phyloP scores from a whole-genome alignment of 2,329 filamentous ascomycete species.

The Orbilia ellipsospora region DNA sequence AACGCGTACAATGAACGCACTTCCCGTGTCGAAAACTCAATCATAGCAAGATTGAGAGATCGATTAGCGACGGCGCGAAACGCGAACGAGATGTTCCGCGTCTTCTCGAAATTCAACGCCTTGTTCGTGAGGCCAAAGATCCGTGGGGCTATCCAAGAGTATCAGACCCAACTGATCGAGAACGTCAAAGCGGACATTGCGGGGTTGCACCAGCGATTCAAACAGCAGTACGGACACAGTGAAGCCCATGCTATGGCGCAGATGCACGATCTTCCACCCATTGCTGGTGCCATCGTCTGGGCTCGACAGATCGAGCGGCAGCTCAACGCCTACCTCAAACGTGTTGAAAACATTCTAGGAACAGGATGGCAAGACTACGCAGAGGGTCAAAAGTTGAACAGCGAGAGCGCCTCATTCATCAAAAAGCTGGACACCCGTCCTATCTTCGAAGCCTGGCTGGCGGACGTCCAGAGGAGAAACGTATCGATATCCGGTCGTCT shows the following conservation, averaged over 20 bases:
- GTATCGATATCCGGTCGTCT: conserved; percentile 91
- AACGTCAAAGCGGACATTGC: conserved; percentile 97
- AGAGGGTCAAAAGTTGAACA: conserved; percentile 92
- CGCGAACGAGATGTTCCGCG: conserved; percentile 99
- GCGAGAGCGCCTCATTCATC: conserved; percentile 91
- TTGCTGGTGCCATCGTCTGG: conserved; percentile 97
- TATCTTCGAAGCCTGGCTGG: conserved; percentile 95
- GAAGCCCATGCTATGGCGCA: conserved; percentile 99
- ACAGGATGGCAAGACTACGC: conserved; percentile 93
- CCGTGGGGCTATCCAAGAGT: conserved; percentile 95
- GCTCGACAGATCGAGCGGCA: conserved; percentile 96
- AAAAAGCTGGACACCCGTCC: conserved; percentile 94
- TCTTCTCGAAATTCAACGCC: conserved; percentile 99
- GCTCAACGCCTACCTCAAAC: conserved; percentile 95
- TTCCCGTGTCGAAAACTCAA: conserved; percentile 96
- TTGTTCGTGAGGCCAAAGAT: conserved; percentile 99
- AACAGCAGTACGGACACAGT: conserved; percentile 97
- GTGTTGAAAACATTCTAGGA: conserved; percentile 97
- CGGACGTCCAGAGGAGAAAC: conserved; percentile 87
- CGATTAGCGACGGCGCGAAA: conserved; percentile 94
- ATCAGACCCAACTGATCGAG: conserved; percentile 96
- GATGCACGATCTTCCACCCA: conserved; percentile 91
- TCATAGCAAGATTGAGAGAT: conserved; percentile 92
- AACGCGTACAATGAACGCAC: conserved; percentile 97
- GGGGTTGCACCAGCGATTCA: conserved; percentile 93